These are phyloP conservation scores for Candida maris DNA, from an alignment of 805 yeast genomes.

Conservation along the genomic window DNA sequence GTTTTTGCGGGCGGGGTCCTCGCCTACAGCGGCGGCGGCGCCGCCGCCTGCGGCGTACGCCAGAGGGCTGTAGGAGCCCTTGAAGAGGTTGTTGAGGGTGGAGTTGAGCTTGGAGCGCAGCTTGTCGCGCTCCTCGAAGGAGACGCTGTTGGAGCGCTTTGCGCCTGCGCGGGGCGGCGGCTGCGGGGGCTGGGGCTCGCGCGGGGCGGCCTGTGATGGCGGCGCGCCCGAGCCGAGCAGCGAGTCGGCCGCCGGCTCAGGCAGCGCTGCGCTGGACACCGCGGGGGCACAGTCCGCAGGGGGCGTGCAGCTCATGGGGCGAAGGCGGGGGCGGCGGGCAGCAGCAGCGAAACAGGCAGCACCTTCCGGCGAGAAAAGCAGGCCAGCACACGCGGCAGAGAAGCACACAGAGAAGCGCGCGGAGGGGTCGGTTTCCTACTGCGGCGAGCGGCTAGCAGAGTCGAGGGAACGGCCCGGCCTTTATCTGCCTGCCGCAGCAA, in stretches of 20 bases:
- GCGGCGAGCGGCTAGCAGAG: no score
- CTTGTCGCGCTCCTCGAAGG: slow-evolving; percentile 28
- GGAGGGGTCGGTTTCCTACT: no score
- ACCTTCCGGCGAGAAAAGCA: no score
- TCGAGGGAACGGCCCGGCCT: no score
- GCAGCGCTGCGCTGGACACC: no score
- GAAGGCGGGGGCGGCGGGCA: no score
- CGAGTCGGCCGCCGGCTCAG: slow-evolving; percentile 3
- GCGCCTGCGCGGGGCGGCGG: slow-evolving; percentile 18
- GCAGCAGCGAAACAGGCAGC: no score
- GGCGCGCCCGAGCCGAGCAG: background rate
- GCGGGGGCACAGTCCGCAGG: slow-evolving; percentile 4
- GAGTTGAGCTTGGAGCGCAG: slow-evolving; percentile 25
- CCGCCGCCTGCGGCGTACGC: no score
- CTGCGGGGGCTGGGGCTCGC: slow-evolving; percentile 1
- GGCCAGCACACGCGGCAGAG: no score
- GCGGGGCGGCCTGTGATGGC: slow-evolving; percentile 1
- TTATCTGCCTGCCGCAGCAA: no score
- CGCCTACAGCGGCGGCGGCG: no score
- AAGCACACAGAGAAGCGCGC: no score
- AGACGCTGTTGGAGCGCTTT: slow-evolving; percentile 28
- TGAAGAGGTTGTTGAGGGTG: slow-evolving; percentile 11
- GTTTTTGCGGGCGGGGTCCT: slow-evolving; percentile 6
- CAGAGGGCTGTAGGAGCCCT: slow-evolving; percentile 16
- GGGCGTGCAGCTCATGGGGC: slow-evolving; percentile 1